phyloP scores from a whole-genome alignment of 1,139 yeast genomes.

The Saccharomyces hybrid region DNA sequence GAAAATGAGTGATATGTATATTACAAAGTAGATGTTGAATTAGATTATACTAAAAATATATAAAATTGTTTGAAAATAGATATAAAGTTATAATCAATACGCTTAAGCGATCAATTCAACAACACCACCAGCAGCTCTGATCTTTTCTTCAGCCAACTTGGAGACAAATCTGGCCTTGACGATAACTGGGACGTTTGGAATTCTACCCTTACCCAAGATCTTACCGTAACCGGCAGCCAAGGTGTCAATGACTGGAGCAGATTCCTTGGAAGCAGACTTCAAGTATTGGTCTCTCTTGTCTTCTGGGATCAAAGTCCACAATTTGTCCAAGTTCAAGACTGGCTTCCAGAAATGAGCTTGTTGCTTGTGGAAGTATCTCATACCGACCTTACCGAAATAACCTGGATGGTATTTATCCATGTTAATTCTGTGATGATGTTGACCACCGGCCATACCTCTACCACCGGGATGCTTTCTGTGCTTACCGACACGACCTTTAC shows the following conservation, averaged over 20 bases:
- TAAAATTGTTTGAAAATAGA: constrained; percentile 2
- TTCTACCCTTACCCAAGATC: constrained; percentile 98
- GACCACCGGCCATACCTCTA: constrained; percentile 99
- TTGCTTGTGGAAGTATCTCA: constrained; percentile 99
- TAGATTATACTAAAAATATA: constrained; percentile 1
- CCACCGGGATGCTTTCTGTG: constrained; percentile 99
- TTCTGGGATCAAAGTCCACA: constrained; percentile 94
- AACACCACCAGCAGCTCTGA: constrained; percentile 99
- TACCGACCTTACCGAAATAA: constrained; percentile 99
- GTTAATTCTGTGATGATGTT: constrained; percentile 99
- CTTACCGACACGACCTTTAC: constrained; percentile 99
- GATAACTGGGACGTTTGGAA: constrained; percentile 96
- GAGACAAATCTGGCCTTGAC: constrained; percentile 99
- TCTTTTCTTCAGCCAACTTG: constrained; percentile 98
- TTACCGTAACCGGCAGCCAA: constrained; percentile 99
- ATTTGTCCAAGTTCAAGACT: constrained; percentile 95
- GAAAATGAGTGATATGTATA: not conserved
- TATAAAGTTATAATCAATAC: constrained; percentile 7
- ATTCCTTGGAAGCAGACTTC: constrained; percentile 72
- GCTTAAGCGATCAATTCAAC: constrained; percentile 96
- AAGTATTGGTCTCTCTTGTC: constrained; percentile 94
- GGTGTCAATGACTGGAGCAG: constrained; percentile 99
- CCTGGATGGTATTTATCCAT: constrained; percentile 99
- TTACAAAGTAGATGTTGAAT: constrained; percentile 4
- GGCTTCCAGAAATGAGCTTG: constrained; percentile 96